Base-by-base conservation (phyloP, 257 asterid species). In the Solanum boliviense region DNA sequence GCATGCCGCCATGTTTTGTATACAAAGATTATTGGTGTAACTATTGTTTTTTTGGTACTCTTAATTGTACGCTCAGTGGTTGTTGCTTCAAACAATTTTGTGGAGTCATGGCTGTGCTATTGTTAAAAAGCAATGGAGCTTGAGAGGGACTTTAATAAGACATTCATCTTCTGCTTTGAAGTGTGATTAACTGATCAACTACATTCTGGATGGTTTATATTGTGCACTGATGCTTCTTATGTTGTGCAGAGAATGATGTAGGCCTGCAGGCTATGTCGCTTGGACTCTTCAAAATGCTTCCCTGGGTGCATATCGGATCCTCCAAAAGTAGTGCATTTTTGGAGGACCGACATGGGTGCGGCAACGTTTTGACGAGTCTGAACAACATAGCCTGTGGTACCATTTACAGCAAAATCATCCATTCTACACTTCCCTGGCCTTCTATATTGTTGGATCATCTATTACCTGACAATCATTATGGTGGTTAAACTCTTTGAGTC, bases 1-100 rank as follows among this genome's bases (percentile, higher is more conserved):
- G 25, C 3, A 48, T 48, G 85, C 85, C 39, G 5, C 56, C 68
- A 29, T 81, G 18, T 46, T 73, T 13, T 16, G 27, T 23, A 89
- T 12, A 27, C n/a, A 20, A 71, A 86, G 62, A 29, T 86, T 36
- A 16, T 71, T 62, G 71, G 74, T 58, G 25, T 78, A 8, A 38
- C 31, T 67, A 85, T 44, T 90, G 39, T 16, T 76, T 62, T 87
- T 87, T 75, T 91, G 65, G 84, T 89, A 74, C 60, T 88, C 75
- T n/a, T 71, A 39, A 34, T 39, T 85, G 18, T 67, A 84, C 31
- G 38, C 68, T 52, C 25, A 48, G 41, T 58, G 44, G 86, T 82
- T 10, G 71, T 31, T 82, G 86, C 44, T 81, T 82, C 20, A 82
- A 48, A 48, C 20, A 10, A 29, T 8, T 20, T 82, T 82, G 21